Conservation (phyloP, 2,329 filamentous ascomycete species). For the Dissoconium aciculare region DNA sequence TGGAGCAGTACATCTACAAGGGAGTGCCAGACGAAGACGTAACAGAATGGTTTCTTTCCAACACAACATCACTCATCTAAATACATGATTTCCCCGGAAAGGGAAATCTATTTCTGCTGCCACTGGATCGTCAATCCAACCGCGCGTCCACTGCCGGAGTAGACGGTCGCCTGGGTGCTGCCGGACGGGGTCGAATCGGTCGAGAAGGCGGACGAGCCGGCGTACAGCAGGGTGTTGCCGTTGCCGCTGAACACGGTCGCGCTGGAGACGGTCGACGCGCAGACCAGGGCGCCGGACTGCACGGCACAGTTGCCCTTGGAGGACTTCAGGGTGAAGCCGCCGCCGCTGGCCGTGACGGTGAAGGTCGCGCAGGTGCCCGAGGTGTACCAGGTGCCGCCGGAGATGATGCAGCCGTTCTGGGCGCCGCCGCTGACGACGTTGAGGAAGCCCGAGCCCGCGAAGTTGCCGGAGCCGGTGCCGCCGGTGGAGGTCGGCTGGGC, state of each 20-base stretch:
- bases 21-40: background rate
- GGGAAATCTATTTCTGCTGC: slow-evolving; percentile 21
- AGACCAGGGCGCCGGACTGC: slow-evolving; percentile 38
- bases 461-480: slow-evolving; percentile 28
- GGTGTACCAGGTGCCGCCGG: slow-evolving; percentile 51
- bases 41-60: too few species aligned
- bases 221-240: slow-evolving; percentile 25
- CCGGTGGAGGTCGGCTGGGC: slow-evolving; percentile 16
- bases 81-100: too few species aligned
- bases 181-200: slow-evolving; percentile 30
- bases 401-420: slow-evolving; percentile 52
- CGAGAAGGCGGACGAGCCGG: slow-evolving; percentile 28
- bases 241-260: slow-evolving; percentile 29
- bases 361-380: slow-evolving; percentile 54
- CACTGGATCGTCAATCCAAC: slow-evolving; percentile 25
- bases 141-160: slow-evolving; percentile 21
- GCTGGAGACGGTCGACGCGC: slow-evolving; percentile 34
- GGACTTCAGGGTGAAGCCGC: slow-evolving; percentile 42
- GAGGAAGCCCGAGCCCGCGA: slow-evolving; percentile 45
- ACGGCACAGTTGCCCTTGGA: slow-evolving; percentile 47
- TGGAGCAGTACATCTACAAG: background rate
- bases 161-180: slow-evolving; percentile 31
- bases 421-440: slow-evolving; percentile 38
- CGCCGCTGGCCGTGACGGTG: slow-evolving; percentile 34
- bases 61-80: too few species aligned